These are phyloP conservation scores for Coniochaeta hoffmannii DNA, from an alignment of 2,329 filamentous ascomycete genomes.

Conservation along the genomic window DNA sequence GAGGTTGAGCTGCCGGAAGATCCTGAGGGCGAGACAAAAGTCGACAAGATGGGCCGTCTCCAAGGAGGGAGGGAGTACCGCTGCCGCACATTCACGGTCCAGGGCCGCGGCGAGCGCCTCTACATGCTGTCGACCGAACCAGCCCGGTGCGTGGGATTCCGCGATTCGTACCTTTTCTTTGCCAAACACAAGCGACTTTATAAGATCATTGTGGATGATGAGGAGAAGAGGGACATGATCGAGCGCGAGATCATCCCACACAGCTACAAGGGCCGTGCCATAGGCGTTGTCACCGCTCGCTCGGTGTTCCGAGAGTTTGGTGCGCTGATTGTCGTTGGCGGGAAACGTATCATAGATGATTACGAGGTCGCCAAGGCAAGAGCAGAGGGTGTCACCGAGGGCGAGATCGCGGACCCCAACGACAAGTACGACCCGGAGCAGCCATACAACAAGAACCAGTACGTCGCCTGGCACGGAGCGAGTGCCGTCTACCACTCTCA, in stretches of 20 bases:
- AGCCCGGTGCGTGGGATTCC: conserved; percentile 90
- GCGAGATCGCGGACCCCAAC: conserved; percentile 84
- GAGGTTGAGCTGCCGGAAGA: conserved; percentile 87
- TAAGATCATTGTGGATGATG: conserved; percentile 96
- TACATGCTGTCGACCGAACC: conserved; percentile 99
- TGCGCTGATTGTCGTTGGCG: conserved; percentile 86
- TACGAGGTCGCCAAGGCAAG: conserved; percentile 73
- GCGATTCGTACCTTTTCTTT: conserved; percentile 98
- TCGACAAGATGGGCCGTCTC: conserved; percentile 81
- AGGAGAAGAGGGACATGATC: conserved; percentile 96
- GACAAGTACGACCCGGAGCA: conserved; percentile 72
- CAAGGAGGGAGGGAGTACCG: conserved; percentile 84
- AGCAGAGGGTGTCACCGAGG: conserved; percentile 73
- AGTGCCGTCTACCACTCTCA: conserved; percentile 91
- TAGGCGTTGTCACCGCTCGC: conserved; percentile 91
- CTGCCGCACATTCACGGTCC: conserved; percentile 89
- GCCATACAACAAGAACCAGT: conserved; percentile 97
- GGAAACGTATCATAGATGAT: conserved; percentile 78
- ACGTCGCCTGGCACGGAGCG: conserved; percentile 96
- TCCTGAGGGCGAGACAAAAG: conserved; percentile 82
- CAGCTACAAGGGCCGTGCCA: conserved; percentile 96
- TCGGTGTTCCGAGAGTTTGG: conserved; percentile 98
- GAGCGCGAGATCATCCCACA: conserved; percentile 92
- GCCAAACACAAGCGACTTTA: conserved; percentile 93
- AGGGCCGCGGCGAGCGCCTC: conserved; percentile 71